These are phyloP conservation scores for Fusarium praegraminearum DNA, from an alignment of 2,329 filamentous ascomycete species.

Conservation along the genomic window DNA sequence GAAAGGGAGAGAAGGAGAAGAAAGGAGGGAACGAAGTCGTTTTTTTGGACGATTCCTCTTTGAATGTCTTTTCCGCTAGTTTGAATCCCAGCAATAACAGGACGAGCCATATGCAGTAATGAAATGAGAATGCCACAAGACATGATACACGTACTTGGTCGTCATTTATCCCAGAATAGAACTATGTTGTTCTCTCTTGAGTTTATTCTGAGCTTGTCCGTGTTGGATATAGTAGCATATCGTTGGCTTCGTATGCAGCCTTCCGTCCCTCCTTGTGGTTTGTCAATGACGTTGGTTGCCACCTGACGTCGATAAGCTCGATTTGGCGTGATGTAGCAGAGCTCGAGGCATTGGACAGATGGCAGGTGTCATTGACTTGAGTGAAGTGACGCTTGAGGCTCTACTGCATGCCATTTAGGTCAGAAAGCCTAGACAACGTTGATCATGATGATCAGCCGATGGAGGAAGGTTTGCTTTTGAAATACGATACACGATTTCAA, in stretches of 20 bases:
- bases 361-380: background rate
- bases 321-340: background rate
- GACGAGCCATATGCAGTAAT: constrained; percentile 39
- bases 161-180: background rate
- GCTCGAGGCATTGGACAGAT: background rate
- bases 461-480: background rate
- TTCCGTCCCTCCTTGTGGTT: constrained; percentile 1
- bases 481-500: background rate
- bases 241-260: constrained; percentile 15
- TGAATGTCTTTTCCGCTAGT: constrained; percentile 27
- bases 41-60: constrained; percentile 19
- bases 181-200: constrained; percentile 14
- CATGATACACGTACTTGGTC: background rate
- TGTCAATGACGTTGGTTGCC: constrained; percentile 37
- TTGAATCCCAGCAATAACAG: constrained; percentile 35
- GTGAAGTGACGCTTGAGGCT: background rate
- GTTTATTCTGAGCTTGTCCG: constrained; percentile 19
- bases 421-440: background rate
- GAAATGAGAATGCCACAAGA: constrained; percentile 39
- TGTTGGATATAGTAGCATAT: constrained; percentile 17
- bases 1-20: background rate
- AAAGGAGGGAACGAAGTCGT: constrained; percentile 16
- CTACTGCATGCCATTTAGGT: constrained; percentile 9
- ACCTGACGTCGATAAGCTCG: constrained; percentile 19
- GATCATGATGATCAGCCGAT: background rate